phyloP scores from a whole-genome alignment of 495 filamentous ascomycete species.

The Thermothielavioides terrestris region DNA sequence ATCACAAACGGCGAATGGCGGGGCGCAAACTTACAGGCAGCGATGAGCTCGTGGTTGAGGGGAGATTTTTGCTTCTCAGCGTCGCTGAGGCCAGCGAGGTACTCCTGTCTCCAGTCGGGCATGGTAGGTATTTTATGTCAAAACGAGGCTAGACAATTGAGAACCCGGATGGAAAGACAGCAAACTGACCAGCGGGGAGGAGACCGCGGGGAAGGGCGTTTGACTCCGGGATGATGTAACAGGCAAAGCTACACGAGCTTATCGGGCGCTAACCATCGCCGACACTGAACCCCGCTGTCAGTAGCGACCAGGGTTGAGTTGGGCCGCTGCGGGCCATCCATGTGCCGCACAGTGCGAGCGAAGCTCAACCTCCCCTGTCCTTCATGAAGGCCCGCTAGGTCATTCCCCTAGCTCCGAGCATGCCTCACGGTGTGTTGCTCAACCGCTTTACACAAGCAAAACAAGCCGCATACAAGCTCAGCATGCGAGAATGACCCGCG shows the following conservation, averaged over 20 bases:
- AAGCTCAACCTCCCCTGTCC: too few relatives aligned
- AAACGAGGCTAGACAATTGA: neutral
- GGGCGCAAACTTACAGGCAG: conserved; percentile 32
- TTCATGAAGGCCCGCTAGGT: too few relatives aligned
- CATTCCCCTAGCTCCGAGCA: too few relatives aligned
- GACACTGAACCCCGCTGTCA: neutral
- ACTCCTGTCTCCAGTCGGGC: conserved; percentile 41
- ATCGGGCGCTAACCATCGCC: neutral
- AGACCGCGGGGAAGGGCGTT: neutral
- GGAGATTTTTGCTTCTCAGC: conserved; percentile 36
- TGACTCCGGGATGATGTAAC: neutral
- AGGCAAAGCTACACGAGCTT: conserved; percentile 2
- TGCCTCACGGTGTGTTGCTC: too few relatives aligned
- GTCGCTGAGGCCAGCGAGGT: conserved; percentile 32
- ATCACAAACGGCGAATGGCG: neutral
- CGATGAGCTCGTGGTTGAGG: conserved; percentile 37
- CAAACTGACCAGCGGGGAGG: too few relatives aligned
- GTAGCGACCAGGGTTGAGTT: neutral
- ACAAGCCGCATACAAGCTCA: too few relatives aligned
- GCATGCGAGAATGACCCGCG: conserved; percentile 31
- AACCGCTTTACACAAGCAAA: neutral
- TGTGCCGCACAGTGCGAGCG: neutral
- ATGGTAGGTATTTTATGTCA: conserved; percentile 18
- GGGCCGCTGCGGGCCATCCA: neutral
- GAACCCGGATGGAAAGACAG: too few relatives aligned